Base-by-base conservation (phyloP, 2,329 filamentous ascomycete species). In the Penicillium italicum region DNA sequence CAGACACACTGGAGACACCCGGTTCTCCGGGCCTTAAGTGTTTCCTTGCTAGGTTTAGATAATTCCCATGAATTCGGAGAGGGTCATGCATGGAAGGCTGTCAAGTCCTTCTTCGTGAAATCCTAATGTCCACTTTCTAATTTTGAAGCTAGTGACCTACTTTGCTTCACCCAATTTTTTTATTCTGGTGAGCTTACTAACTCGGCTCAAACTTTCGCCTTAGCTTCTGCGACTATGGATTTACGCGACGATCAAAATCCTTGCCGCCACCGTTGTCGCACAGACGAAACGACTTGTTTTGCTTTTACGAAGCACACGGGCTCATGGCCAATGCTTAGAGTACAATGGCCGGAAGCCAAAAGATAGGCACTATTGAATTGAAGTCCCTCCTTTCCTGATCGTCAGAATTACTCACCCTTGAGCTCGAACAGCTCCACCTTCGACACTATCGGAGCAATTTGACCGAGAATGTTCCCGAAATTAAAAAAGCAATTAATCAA, bases 251-350 rank as follows among this genome's bases (percentile, higher is more conserved):
- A 28, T 18, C 38, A 10, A 43, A 40, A 43, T 34, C 44, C 52
- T 53, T 55, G 51, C 54, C 55, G 57, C 66, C 62, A 64, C 62
- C 63, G 64, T 68, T 66, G 56, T 65, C 58, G 66, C 66, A 69
- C 66, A 66, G 67, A 66, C 66, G 33, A 50, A 48, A 48, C 44
- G 42, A 45, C 47, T 49, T 45, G 31, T 22, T 54, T 50, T 36
- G 37, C 44, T 50, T 50, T 54, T 30, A 10, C 16, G 22, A 49
- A 38, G 38, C 26, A 50, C 57, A 62, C 55, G 57, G 57, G 49
- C 45, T 56, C 50, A 20, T 40, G 14, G 20, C 24, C 28, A 51
- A 34, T 36, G 26, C 44, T 46, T 28, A 10, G 18, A 44, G 31
- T 30, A 41, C 33, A 49, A 58, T 44, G 24, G 31, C 18, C 28